Percentiles rank a stretch among this genome's conserved stretches.
Conservation (phyloP, 805 yeast genomes). For the Saturnispora diversa region DNA sequence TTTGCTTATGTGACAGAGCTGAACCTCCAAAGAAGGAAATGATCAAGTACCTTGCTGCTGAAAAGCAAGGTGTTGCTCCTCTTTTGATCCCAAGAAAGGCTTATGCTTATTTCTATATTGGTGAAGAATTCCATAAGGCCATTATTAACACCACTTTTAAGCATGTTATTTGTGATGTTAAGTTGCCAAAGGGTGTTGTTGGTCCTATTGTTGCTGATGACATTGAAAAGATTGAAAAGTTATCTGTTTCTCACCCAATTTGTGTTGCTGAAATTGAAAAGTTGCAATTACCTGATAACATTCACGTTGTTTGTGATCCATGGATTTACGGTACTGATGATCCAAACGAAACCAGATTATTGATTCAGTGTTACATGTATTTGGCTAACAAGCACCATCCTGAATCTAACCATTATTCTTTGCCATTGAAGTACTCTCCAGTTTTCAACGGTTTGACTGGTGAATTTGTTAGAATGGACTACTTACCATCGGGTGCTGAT, state of each 20-base stretch:
- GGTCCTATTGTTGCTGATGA: constrained; percentile 72
- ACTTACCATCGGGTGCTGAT: constrained; percentile 71
- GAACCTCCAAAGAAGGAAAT: constrained; percentile 77
- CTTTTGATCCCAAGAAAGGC: constrained; percentile 63
- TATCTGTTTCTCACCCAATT: constrained; percentile 44
- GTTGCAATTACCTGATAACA: constrained; percentile 51
- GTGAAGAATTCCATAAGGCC: constrained; percentile 55
- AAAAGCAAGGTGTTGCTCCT: constrained; percentile 43
- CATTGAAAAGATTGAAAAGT: constrained; percentile 44
- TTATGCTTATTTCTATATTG: constrained; percentile 57
- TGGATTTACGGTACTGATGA: constrained; percentile 83
- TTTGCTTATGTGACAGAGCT: constrained; percentile 55
- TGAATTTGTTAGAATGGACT: constrained; percentile 64
- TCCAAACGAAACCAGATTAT: constrained; percentile 48
- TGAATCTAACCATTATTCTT: constrained; percentile 69
- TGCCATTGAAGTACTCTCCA: constrained; percentile 66
- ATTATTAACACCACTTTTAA: constrained; percentile 57
- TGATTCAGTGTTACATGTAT: constrained; percentile 70
- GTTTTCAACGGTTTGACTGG: constrained; percentile 56
- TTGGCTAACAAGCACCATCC: constrained; percentile 56
- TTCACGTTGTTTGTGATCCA: constrained; percentile 55
- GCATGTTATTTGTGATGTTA: constrained; percentile 49
- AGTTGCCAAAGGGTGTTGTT: constrained; percentile 51
- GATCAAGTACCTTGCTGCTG: constrained; percentile 60
- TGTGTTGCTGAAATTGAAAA: constrained; percentile 60